These are phyloP conservation scores for Gautieria morchelliformis DNA, from an alignment of 768 basidiomycete species.

Conservation along the genomic window DNA sequence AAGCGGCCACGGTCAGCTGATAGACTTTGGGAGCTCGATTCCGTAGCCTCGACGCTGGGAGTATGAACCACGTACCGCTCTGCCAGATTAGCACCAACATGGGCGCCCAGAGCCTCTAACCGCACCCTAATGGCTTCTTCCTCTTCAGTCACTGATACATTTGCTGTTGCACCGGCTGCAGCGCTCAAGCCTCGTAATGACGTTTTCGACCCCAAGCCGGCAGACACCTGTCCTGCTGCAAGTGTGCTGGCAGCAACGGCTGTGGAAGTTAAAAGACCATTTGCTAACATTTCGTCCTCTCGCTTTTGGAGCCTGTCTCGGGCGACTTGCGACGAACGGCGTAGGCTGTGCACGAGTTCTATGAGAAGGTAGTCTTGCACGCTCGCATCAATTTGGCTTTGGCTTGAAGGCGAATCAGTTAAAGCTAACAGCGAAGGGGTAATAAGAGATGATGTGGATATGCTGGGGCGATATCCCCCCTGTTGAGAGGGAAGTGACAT, in stretches of 20 bases:
- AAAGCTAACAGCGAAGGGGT: neutral
- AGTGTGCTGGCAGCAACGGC: conserved; percentile 26
- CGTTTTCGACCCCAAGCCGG: conserved; percentile 22
- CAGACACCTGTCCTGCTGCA: conserved; percentile 23
- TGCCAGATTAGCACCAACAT: conserved; percentile 78
- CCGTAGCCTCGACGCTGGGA: neutral
- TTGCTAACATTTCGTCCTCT: conserved; percentile 72
- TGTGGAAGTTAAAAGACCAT: conserved; percentile 43
- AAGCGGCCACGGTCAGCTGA: conserved; percentile 70
- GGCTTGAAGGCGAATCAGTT: neutral
- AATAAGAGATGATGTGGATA: neutral
- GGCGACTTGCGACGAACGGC: conserved; percentile 66
- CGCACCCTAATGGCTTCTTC: conserved; percentile 61
- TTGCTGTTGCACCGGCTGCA: neutral
- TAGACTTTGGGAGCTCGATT: conserved; percentile 37
- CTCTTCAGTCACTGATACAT: conserved; percentile 35
- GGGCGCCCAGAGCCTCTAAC: conserved; percentile 75
- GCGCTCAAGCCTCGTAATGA: conserved; percentile 24
- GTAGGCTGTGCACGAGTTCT: conserved; percentile 65
- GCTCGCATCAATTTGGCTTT: conserved; percentile 3
- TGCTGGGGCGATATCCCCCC: neutral
- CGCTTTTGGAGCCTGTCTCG: conserved; percentile 53
- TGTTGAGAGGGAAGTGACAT: neutral
- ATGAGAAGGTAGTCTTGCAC: conserved; percentile 73
- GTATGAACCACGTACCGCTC: conserved; percentile 53